Evolutionary conservation across 1,284 basidiomycete genomes (phyloP).

Genomic region (Kalmanozyma brasiliensis): DNA sequence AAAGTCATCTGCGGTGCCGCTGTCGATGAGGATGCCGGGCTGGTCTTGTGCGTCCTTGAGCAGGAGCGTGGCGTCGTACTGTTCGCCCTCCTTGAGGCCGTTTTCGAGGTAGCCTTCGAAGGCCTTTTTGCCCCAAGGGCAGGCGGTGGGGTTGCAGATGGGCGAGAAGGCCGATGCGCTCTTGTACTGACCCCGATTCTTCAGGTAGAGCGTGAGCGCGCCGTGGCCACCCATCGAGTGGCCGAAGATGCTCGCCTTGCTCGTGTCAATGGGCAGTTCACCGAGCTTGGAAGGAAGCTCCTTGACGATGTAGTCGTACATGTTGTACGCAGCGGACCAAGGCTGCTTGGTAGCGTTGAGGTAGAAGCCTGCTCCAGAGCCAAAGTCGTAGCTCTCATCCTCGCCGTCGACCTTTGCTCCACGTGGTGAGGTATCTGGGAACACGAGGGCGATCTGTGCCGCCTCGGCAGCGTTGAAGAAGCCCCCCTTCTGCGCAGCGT

Average conservation of each 20-base stretch:
- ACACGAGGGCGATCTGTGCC: slow-evolving; percentile 84
- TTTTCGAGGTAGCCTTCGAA: slow-evolving; percentile 83
- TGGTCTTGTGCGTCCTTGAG: slow-evolving; percentile 75
- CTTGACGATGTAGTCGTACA: slow-evolving; percentile 59
- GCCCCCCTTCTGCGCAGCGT: slow-evolving; percentile 72
- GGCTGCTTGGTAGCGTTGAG: slow-evolving; percentile 63
- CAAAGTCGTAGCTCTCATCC: slow-evolving; percentile 81
- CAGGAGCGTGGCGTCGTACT: slow-evolving; percentile 87
- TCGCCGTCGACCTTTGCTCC: slow-evolving; percentile 85
- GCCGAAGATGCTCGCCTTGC: slow-evolving; percentile 54
- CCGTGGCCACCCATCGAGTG: slow-evolving; percentile 93
- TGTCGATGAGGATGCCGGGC: slow-evolving; percentile 58
- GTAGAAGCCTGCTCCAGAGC: slow-evolving; percentile 66
- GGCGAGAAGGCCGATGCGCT: slow-evolving; percentile 95
- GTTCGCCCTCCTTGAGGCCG: slow-evolving; percentile 80
- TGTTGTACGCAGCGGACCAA: slow-evolving; percentile 60
- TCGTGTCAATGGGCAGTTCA: slow-evolving; percentile 54
- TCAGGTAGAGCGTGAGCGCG: slow-evolving; percentile 88
- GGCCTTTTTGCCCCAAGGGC: slow-evolving; percentile 92
- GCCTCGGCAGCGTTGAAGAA: slow-evolving; percentile 58
- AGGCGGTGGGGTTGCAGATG: slow-evolving; percentile 85
- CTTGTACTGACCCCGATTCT: slow-evolving; percentile 76
- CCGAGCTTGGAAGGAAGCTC: slow-evolving; percentile 56
- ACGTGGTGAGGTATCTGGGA: slow-evolving; percentile 94
- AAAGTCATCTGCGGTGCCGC: slow-evolving; percentile 84